Percentiles rank a stretch among this genome's conserved stretches.
Evolutionary conservation across 1,284 basidiomycete genomes (phyloP).

Genomic region (Ganoderma lucidum): DNA sequence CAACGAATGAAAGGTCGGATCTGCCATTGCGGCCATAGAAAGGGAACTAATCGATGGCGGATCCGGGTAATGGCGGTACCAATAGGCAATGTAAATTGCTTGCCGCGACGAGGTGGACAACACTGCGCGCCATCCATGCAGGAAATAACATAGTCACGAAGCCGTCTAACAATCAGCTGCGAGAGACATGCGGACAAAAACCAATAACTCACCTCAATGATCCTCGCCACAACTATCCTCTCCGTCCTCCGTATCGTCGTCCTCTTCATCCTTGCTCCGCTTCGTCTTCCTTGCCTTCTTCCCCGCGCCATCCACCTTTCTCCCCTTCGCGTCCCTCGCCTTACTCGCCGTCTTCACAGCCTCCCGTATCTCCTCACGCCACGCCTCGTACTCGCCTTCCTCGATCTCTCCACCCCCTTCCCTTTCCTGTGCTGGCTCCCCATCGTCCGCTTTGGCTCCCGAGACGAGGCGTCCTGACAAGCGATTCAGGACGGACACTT

Average conservation of each 20-base stretch:
- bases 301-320: constrained; percentile 25
- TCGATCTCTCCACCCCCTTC: constrained; percentile 15
- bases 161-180: background rate
- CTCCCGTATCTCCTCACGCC: constrained; percentile 42
- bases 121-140: background rate
- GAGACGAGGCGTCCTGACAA: constrained; percentile 45
- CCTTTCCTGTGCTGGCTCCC: background rate
- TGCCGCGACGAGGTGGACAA: background rate
- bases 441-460: background rate
- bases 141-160: background rate
- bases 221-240: constrained; percentile 27
- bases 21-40: background rate
- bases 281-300: constrained; percentile 23
- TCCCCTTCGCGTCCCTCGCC: constrained; percentile 31
- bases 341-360: constrained; percentile 35
- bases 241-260: constrained; percentile 31
- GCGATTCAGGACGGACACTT: constrained; percentile 68
- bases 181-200: background rate
- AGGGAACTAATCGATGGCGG: background rate
- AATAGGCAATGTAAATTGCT: background rate
- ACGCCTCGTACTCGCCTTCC: constrained; percentile 33
- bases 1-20: background rate
- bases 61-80: too few relatives aligned
- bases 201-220: background rate
- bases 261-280: constrained; percentile 32